A percentile compares a stretch with the other conserved stretches of the same genome.
Conservation (phyloP, 257 asterid species). For the Primulina tabacum region DNA sequence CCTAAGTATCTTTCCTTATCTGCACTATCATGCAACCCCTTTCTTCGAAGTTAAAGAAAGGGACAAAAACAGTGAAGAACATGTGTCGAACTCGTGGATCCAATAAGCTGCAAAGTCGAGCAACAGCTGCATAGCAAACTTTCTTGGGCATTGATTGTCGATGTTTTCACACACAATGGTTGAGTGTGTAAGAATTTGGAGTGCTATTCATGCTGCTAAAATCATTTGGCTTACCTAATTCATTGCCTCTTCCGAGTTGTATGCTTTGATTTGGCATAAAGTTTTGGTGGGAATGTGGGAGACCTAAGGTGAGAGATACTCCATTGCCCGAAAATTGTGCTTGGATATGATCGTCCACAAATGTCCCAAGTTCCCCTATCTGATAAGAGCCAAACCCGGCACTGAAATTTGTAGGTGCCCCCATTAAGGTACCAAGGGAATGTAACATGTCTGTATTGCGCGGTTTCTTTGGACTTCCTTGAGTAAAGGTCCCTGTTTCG, state of each 20-base stretch:
- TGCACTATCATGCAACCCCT: constrained; percentile 49
- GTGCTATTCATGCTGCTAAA: constrained; percentile 37
- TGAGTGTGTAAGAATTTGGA: too few relatives aligned
- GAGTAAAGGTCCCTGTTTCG: constrained; percentile 57
- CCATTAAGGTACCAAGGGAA: constrained; percentile 39
- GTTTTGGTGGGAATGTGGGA: constrained; percentile 72
- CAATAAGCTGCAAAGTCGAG: too few relatives aligned
- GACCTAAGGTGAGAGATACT: constrained; percentile 85
- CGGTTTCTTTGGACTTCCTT: constrained; percentile 70
- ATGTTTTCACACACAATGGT: too few relatives aligned
- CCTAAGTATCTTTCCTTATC: constrained; percentile 35
- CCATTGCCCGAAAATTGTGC: constrained; percentile 61
- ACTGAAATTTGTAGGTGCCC: constrained; percentile 77
- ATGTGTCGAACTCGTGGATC: too few relatives aligned
- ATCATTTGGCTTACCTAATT: constrained; percentile 51
- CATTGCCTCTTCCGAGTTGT: constrained; percentile 51
- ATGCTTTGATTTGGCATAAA: constrained; percentile 57
- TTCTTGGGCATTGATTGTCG: too few relatives aligned
- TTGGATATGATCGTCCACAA: constrained; percentile 63
- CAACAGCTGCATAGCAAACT: too few relatives aligned
- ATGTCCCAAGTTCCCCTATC: constrained; percentile 65
- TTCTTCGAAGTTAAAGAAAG: constrained; percentile 31
- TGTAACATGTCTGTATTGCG: constrained; percentile 41
- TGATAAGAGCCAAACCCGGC: constrained; percentile 86
- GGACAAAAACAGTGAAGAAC: constrained; percentile 37